Evolutionary conservation across 2,329 filamentous ascomycete species (phyloP), one percentile per base, ranked within the genome.

Genomic region (Aspergillus transmontanensis): DNA sequence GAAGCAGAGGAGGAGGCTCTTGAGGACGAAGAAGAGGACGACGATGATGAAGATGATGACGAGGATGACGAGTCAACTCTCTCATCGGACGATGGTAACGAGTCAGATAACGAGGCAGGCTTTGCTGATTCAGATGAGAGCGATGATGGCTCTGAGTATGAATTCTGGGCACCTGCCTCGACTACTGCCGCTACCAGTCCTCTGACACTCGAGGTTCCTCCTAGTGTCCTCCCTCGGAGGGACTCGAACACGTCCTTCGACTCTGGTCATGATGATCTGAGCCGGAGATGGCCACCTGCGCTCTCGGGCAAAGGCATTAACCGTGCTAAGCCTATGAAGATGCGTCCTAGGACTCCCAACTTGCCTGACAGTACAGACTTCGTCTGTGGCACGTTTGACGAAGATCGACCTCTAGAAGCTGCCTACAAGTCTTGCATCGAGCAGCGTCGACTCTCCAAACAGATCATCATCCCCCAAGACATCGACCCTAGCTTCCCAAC

Each of bases 361-460:
- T 84, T 99, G 12, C 95, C 95, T 1, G 95, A 99, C 77, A 97
- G 94, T 78, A 98, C 95, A 16, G 95, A 99, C 77, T 99, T 99
- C 69, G 95, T 99, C n/a, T 98, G 95, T 73, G 95, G 95, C 63
- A 99, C 95, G 1, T 84, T 99, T 23, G 95, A 99, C 69, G 95
- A 99, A 78, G 95, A 99, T 73, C 89, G 93, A 51, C 93, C 93
- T 3, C 81, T 98, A n/a, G 95, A 99, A 76, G 93, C 94, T 69
- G 94, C 93, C 0, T 99, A 97, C 76, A 86, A 96, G 61, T 91
- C 92, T 2, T 93, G 91, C 71, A 85, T 96, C 62, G 91, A 94
- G 72, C 89, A 92, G 60, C 89, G 91, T 68, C 90, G 93, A 70
- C 89, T 89, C 54, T 89, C 90, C 69, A 97, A 94, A 80, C 90